Conservation (phyloP, 495 filamentous ascomycete genomes). For the Xylaria flabelliformis region DNA sequence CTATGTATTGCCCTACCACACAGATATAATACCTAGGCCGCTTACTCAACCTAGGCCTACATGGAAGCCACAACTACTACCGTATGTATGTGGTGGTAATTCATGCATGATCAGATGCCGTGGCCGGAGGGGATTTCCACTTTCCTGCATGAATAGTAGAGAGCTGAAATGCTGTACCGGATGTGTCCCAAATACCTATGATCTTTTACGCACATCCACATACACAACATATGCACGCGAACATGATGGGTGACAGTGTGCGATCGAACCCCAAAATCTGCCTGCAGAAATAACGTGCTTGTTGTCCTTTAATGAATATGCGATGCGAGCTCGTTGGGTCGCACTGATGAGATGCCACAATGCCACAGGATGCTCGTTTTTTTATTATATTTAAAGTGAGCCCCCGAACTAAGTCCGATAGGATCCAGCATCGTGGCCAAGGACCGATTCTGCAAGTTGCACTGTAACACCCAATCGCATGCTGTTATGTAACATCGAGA, state of each 20-base stretch:
- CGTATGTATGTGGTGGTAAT: constrained; percentile 10
- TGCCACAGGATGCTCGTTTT: constrained; percentile 23
- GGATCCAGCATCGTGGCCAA: constrained; percentile 19
- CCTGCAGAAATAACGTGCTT: constrained; percentile 29
- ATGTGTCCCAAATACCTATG: neutral
- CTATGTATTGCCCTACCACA: constrained; percentile 9
- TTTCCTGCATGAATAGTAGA: neutral
- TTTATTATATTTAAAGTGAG: constrained; percentile 15
- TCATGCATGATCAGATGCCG: constrained; percentile 27
- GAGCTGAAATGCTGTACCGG: constrained; percentile 13
- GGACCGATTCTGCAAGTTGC: constrained; percentile 20
- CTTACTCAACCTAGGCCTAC: neutral
- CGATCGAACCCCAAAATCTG: constrained; percentile 20
- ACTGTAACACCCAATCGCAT: constrained; percentile 16
- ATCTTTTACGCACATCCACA: constrained; percentile 9
- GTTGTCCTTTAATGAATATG: constrained; percentile 19
- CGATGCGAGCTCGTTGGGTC: constrained; percentile 21
- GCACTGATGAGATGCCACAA: constrained; percentile 25
- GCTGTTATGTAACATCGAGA: constrained; percentile 24
- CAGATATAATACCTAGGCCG: constrained; percentile 18
- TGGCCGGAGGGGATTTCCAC: constrained; percentile 21
- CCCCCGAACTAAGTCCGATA: constrained; percentile 28
- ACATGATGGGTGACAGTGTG: constrained; percentile 22
- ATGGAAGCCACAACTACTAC: constrained; percentile 12
- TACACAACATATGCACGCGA: constrained; percentile 13